phyloP scores from a whole-genome alignment of 2,329 filamentous ascomycete genomes.

The Colletotrichum simmondsii region DNA sequence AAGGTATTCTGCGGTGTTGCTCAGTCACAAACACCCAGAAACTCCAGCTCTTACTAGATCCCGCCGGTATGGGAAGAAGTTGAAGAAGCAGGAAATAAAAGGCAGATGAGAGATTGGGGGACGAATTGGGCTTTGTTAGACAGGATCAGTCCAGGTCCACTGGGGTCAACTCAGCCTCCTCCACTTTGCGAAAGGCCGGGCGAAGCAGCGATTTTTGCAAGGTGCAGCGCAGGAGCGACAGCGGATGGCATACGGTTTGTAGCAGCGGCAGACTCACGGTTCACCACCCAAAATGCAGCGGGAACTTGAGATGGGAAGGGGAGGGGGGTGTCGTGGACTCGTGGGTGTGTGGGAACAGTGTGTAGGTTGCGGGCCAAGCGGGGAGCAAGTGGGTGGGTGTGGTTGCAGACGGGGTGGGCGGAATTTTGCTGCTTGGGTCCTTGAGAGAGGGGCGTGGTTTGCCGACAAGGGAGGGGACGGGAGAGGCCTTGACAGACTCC shows the following conservation, averaged over 20 bases:
- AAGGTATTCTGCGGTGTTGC: constrained; percentile 16
- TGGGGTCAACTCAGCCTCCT: constrained; percentile 32
- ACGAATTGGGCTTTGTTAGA: constrained; percentile 34
- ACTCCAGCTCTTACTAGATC: constrained; percentile 12
- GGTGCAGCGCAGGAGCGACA: constrained; percentile 6
- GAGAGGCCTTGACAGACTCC: background rate
- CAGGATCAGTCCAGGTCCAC: constrained; percentile 31
- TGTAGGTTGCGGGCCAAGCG: constrained; percentile 6
- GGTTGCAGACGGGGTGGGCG: background rate
- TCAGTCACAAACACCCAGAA: constrained; percentile 21
- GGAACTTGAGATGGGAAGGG: constrained; percentile 8
- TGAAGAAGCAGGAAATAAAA: constrained; percentile 13
- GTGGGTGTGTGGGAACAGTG: background rate
- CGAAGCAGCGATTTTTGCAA: background rate
- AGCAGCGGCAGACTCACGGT: constrained; percentile 25
- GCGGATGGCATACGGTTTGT: constrained; percentile 5
- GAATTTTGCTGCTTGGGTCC: no score
- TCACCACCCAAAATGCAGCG: constrained; percentile 27
- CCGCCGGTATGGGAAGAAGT: constrained; percentile 17
- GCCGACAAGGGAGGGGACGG: constrained; percentile 19
- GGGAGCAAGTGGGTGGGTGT: background rate
- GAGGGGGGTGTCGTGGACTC: background rate
- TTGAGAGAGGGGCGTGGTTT: constrained; percentile 1
- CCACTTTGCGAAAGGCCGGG: constrained; percentile 22
- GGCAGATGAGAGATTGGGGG: constrained; percentile 14